These are phyloP conservation scores for Davidsoniella australis DNA, from an alignment of 2,329 filamentous ascomycete species.

Conservation along the genomic window DNA sequence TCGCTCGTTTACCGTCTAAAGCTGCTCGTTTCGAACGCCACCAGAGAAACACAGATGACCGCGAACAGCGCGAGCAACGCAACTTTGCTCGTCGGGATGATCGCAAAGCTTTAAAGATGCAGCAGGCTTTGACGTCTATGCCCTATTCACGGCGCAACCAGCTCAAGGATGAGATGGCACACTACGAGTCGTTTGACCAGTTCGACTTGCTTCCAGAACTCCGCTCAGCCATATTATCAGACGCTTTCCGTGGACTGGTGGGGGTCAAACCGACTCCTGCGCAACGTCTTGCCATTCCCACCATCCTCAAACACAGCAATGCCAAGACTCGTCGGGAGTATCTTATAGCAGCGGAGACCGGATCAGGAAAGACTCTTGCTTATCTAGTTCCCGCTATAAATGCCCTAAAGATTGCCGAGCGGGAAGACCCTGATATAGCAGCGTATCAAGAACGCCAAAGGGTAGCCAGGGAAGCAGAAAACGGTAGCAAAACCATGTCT, in stretches of 20 bases:
- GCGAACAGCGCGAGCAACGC: constrained; percentile 17
- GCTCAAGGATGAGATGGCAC: constrained; percentile 39
- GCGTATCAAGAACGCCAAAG: constrained; percentile 38
- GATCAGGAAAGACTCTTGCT: constrained; percentile 89
- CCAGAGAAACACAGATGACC: constrained; percentile 2
- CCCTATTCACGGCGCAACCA: constrained; percentile 50
- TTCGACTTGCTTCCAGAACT: constrained; percentile 60
- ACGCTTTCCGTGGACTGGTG: constrained; percentile 58
- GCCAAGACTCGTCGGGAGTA: constrained; percentile 33
- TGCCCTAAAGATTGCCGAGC: constrained; percentile 63
- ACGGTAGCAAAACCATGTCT: constrained; percentile 28
- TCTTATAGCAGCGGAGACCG: constrained; percentile 85
- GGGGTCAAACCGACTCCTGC: constrained; percentile 74
- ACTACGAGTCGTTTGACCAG: constrained; percentile 63
- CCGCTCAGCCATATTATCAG: constrained; percentile 50
- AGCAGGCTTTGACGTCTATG: constrained; percentile 57
- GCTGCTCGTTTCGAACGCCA: background rate
- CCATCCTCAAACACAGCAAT: constrained; percentile 43
- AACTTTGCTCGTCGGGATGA: constrained; percentile 22
- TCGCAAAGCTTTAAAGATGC: constrained; percentile 84
- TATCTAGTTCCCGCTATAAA: constrained; percentile 77
- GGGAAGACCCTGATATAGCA: constrained; percentile 38
- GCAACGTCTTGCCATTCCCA: constrained; percentile 76
- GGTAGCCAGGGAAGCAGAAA: constrained; percentile 39
- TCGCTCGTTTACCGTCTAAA: constrained; percentile 22